Conservation (phyloP, 2,329 filamentous ascomycete species). For the Myotisia sp. region DNA sequence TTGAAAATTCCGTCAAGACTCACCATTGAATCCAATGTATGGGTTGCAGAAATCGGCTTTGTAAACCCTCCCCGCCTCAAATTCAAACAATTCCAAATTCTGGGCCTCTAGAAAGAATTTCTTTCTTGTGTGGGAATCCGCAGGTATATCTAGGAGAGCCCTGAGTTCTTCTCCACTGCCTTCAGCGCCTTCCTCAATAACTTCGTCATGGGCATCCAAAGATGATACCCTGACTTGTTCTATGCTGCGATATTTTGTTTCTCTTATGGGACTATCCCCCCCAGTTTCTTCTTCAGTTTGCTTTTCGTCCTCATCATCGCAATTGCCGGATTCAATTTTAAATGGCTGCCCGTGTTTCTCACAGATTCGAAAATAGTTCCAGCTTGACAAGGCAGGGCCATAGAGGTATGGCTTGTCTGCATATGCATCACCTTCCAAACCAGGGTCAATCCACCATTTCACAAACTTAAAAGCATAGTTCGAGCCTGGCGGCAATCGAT, state of each 20-base stretch:
- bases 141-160: conserved; percentile 37
- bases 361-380: conserved; percentile 63
- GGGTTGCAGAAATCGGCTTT: conserved; percentile 73
- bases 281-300: background rate
- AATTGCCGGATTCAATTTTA: conserved; percentile 14
- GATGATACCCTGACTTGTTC: conserved; percentile 11
- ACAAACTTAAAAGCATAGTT: conserved; percentile 71
- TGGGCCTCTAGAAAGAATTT: conserved; percentile 46
- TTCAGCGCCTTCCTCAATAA: conserved; percentile 53
- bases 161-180: conserved; percentile 39
- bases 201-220: conserved; percentile 35
- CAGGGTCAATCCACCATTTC: conserved; percentile 81
- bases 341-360: conserved; percentile 25
- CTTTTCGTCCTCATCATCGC: background rate
- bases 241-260: no score
- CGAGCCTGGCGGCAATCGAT: conserved; percentile 75
- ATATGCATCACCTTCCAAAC: conserved; percentile 77
- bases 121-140: conserved; percentile 40
- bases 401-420: conserved; percentile 77
- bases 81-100: conserved; percentile 43
- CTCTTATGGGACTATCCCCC: background rate
- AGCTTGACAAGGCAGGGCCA: conserved; percentile 63
- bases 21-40: conserved; percentile 72
- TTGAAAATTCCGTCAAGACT: no score
- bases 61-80: conserved; percentile 49